These are phyloP conservation scores for Cercophora scortea DNA, from an alignment of 495 filamentous ascomycete species.

Conservation along the genomic window DNA sequence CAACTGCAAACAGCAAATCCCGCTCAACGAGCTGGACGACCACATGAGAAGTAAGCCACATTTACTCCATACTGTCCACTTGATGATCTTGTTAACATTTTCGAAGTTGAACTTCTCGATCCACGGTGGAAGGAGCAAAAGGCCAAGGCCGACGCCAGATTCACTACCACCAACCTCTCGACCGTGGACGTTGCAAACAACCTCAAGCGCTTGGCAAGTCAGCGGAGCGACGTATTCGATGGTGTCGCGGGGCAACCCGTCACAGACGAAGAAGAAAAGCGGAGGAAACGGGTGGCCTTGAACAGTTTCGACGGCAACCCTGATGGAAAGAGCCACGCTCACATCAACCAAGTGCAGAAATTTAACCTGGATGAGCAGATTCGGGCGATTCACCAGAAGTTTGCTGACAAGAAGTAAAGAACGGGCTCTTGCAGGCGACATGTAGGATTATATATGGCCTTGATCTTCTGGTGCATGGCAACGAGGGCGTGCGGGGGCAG, in stretches of 20 bases:
- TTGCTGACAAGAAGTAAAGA: constrained; percentile 35
- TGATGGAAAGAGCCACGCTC: constrained; percentile 46
- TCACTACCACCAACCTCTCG: constrained; percentile 77
- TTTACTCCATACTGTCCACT: too few relatives aligned
- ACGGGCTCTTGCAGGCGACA: neutral
- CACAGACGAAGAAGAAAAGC: constrained; percentile 63
- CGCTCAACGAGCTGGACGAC: constrained; percentile 76
- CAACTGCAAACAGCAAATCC: constrained; percentile 87
- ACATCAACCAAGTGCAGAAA: constrained; percentile 38
- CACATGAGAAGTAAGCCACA: constrained; percentile 73
- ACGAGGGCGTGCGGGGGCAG: too few relatives aligned
- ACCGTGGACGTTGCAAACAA: constrained; percentile 87
- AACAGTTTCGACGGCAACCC: constrained; percentile 59
- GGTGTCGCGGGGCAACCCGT: constrained; percentile 56
- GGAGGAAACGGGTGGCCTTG: constrained; percentile 64
- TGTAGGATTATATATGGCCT: neutral
- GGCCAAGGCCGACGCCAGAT: constrained; percentile 75
- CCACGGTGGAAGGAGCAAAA: constrained; percentile 95
- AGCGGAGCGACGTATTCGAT: constrained; percentile 89
- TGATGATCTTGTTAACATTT: too few relatives aligned
- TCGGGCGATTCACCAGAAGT: constrained; percentile 58
- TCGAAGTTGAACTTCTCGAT: constrained; percentile 68
- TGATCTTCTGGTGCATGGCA: neutral
- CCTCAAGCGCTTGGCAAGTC: constrained; percentile 91
- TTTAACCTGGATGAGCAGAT: constrained; percentile 69